Evolutionary conservation across 208 protist genomes (phyloP).

Genomic region (Acanthamoeba castellanii): DNA sequence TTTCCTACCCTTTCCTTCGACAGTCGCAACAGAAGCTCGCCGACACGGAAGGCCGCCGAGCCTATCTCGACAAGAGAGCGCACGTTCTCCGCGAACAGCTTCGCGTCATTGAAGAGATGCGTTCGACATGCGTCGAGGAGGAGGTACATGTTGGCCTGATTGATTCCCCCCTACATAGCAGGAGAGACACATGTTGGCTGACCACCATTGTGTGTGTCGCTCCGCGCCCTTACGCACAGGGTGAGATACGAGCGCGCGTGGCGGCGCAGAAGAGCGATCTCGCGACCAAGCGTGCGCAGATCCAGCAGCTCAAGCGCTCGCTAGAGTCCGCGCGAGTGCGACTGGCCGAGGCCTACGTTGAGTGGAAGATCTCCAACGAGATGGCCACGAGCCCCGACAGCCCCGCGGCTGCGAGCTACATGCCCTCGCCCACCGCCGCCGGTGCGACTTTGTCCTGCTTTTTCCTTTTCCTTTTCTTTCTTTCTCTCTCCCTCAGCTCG

Average conservation of each 20-base stretch:
- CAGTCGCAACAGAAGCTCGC: slow-evolving; percentile 18
- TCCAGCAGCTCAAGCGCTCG: not conserved
- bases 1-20: not conserved
- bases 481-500: no score
- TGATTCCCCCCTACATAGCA: not conserved
- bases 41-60: not conserved
- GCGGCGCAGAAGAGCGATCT: not conserved
- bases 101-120: slow-evolving; percentile 58
- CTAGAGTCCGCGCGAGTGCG: not conserved
- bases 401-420: not conserved
- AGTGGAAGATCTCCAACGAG: slow-evolving; percentile 60
- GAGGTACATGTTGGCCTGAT: not conserved
- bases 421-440: not conserved
- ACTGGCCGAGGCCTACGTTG: slow-evolving; percentile 53
- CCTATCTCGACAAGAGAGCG: slow-evolving; percentile 32
- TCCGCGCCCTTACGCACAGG: not conserved
- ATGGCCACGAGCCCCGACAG: not conserved
- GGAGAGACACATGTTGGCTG: no score
- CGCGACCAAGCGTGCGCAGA: not conserved
- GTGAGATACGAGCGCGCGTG: not conserved
- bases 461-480: no score
- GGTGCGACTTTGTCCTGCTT: not conserved
- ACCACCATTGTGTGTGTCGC: no score
- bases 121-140: not conserved
- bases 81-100: slow-evolving; percentile 52